Evolutionary conservation across 1,139 yeast genomes (phyloP), one percentile per base, ranked within the genome.

Genomic region (Kodamaea suecica): DNA sequence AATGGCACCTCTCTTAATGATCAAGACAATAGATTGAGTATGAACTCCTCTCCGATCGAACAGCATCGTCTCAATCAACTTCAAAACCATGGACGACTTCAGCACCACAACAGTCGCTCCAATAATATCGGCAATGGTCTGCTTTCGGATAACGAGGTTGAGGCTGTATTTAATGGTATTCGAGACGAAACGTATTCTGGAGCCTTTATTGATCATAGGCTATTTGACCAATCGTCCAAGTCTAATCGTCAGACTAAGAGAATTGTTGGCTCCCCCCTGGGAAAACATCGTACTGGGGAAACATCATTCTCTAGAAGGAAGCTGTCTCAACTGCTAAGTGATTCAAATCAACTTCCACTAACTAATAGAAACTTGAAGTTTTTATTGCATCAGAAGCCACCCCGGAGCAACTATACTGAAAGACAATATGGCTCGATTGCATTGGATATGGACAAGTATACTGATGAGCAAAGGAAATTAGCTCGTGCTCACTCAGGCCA

Each of bases 381-480:
- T 28, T 53, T 63, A 31, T 44, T 57, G 11, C 29, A 31, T 11
- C 24, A 15, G 15, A 15, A 13, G 11, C 25, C 25, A 4, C 26
- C 30, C 12, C 27, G 31, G 17, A 8, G 29, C 4, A 9, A 12
- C 25, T 31, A 35, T 9, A 35, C 44, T 5, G 38, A 36, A 6
- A 26, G 45, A n/a, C 44, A 37, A 3, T 41, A 41, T 25, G 56
- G 60, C 4, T 52, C 61, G 4, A 52, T 64, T 9, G 64, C 66
- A 1, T 48, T 67, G 28, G 71, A 67, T 39, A 63, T 66, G 71
- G 72, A 67, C 41, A 48, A 43, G 34, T 69, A 53, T 41, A 51
- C 71, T 2, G 49, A 50, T n/a, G 73, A 66, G 23, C 71, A 66
- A 42, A 46, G 57, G n/a, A 45, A 47, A 20, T 47, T 52, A 28